phyloP scores from a whole-genome alignment of 768 basidiomycete species.

The Tubosaeta sp. region DNA sequence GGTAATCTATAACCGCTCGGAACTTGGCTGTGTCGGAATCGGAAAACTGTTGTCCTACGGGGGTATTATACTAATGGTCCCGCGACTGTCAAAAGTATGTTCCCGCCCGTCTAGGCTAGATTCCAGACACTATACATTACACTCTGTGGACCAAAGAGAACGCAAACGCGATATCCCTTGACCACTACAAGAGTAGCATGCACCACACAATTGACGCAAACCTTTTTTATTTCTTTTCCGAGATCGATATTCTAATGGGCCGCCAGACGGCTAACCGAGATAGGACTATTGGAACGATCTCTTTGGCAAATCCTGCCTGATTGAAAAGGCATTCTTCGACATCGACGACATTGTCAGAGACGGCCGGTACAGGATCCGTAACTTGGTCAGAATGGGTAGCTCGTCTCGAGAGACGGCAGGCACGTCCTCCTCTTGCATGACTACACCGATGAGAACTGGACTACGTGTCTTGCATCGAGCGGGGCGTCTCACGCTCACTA shows the following conservation, averaged over 20 bases:
- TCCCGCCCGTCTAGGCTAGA: neutral
- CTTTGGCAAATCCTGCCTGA: neutral
- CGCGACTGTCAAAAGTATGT: neutral
- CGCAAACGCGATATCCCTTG: neutral
- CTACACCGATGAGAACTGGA: neutral
- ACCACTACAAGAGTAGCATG: neutral
- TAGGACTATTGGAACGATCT: neutral
- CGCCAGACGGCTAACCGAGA: neutral
- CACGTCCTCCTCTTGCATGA: neutral
- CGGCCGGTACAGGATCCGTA: neutral
- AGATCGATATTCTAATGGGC: neutral
- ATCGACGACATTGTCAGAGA: neutral
- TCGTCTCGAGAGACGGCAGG: neutral
- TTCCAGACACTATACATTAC: neutral
- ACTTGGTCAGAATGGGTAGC: neutral
- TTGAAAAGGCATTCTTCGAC: neutral
- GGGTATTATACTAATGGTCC: neutral
- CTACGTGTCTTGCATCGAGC: neutral
- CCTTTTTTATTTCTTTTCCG: neutral
- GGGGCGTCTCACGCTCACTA: neutral
- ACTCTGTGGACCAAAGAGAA: neutral
- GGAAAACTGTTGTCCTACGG: neutral
- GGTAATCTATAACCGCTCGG: too few relatives aligned
- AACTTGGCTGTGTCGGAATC: neutral
- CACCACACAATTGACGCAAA: neutral